phyloP scores from a whole-genome alignment of 2,329 filamentous ascomycete species.

The Cryoendolithus antarcticus region DNA sequence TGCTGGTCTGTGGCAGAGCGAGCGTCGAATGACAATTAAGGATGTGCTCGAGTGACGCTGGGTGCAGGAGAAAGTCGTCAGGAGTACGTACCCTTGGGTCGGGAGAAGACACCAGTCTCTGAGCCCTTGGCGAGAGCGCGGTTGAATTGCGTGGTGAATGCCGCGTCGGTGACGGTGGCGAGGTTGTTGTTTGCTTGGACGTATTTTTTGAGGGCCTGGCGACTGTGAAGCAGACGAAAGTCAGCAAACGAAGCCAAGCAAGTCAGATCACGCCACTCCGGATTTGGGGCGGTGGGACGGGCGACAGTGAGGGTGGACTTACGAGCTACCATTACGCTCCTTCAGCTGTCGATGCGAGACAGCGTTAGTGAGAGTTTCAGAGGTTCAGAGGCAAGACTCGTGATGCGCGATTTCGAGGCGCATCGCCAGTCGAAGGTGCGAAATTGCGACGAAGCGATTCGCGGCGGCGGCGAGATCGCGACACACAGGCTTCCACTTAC shows the following conservation, averaged over 20 bases:
- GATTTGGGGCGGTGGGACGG: not conserved
- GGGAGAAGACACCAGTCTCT: constrained; percentile 74
- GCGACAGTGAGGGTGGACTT: constrained; percentile 2
- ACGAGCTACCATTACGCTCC: constrained; percentile 44
- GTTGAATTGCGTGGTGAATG: constrained; percentile 70
- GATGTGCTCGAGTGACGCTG: constrained; percentile 7
- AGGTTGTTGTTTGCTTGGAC: constrained; percentile 60
- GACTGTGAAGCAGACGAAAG: constrained; percentile 32
- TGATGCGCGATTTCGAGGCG: constrained; percentile 2
- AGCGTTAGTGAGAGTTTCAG: constrained; percentile 34
- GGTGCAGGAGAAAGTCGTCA: constrained; percentile 7
- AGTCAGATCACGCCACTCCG: not conserved
- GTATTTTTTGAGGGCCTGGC: constrained; percentile 65
- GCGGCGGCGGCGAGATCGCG: not conserved
- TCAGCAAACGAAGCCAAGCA: not conserved
- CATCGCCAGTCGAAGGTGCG: constrained; percentile 12
- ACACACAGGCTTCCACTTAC: constrained; percentile 31
- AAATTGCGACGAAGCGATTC: constrained; percentile 8
- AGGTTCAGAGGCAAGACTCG: constrained; percentile 1
- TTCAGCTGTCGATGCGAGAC: constrained; percentile 45
- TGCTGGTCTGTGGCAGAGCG: too few species aligned
- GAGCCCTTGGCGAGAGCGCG: constrained; percentile 70
- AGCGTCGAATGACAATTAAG: too few species aligned
- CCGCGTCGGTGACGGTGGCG: constrained; percentile 37
- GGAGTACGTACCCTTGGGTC: constrained; percentile 67